Base-by-base conservation (phyloP, 225 moss, liverwort and hornwort species). In the Sphagnum contortum region DNA sequence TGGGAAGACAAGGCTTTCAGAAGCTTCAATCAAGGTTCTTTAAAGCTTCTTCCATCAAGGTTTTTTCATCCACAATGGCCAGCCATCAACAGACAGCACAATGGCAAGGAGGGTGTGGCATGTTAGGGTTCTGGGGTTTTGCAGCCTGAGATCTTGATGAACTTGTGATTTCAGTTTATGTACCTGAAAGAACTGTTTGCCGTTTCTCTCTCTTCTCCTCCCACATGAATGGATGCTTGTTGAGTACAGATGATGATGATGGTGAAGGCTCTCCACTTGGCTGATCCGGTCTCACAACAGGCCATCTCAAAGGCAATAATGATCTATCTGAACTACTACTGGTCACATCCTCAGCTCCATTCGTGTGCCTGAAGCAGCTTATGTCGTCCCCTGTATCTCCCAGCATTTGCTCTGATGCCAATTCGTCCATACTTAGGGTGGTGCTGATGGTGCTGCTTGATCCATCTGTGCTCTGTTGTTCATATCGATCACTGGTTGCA, bases 141-240 rank as follows among this genome's bases (percentile, higher is more conserved):
- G 29, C 29, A 29, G 29, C 29, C 29, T 29, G 29, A 29, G 29
- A 29, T 29, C 29, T 29, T 29, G 29, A 29, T 29, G 29, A 29
- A 29, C 29, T 29, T 29, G 29, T 29, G 29, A 29, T 29, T 29
- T 29, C 29, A 29, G 29, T 29, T 64, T 50, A 70, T 73, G 54
- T 64, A 96, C 96, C 96, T 80, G 96, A 96, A 66, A 92, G 87
- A 50, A 80, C 80, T 57, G 90, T 76, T 72, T 76, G 78, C 69
- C 87, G 76, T 57, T 90, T 96, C 83, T 96, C 90, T 64, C 90
- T 81, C 76, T 85, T 88, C 49, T 88, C 96, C 75, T 96, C 96
- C 92, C 96, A 92, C 70, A 85, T 83, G 69, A 85, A 88, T 13
- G 83, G 79, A 44, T 89, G 80, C 68, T 83, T 83, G 14, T 80